phyloP scores from a whole-genome alignment of 306 rosid species.

The Quercus variabilis region DNA sequence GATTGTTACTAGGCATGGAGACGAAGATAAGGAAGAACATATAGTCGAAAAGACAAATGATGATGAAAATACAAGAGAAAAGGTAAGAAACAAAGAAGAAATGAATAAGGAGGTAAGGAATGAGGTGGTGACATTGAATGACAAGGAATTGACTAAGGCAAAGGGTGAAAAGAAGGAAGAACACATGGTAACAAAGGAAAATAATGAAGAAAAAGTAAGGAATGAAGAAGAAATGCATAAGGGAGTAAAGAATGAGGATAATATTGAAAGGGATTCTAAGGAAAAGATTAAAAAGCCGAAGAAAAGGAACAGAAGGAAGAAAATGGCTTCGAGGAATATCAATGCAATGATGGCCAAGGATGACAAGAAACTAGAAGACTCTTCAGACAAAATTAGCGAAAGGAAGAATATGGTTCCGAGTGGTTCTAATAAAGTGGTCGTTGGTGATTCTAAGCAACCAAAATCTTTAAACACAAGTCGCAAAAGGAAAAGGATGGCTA shows the following conservation, averaged over 20 bases:
- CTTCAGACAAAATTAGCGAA: background rate
- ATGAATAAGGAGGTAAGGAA: background rate
- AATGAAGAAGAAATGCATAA: background rate
- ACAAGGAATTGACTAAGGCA: too few relatives aligned
- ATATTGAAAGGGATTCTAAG: background rate
- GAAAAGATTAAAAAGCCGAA: background rate
- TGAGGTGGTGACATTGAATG: background rate
- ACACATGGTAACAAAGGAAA: too few relatives aligned
- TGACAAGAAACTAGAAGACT: background rate
- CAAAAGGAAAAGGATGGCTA: background rate
- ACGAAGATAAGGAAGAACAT: background rate
- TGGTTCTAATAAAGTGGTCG: background rate
- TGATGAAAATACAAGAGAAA: background rate
- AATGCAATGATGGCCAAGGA: background rate
- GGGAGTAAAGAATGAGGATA: background rate
- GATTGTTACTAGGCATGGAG: background rate
- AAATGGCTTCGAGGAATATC: background rate
- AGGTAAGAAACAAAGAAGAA: background rate
- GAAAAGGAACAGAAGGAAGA: background rate
- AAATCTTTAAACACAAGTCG: background rate
- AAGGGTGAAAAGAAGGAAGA: too few relatives aligned
- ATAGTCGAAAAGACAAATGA: background rate
- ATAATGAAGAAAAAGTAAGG: background rate
- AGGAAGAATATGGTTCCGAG: background rate
- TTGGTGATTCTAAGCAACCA: background rate